These are phyloP conservation scores for Termitomyces sp. DNA, from an alignment of 768 basidiomycete species.

Conservation along the genomic window DNA sequence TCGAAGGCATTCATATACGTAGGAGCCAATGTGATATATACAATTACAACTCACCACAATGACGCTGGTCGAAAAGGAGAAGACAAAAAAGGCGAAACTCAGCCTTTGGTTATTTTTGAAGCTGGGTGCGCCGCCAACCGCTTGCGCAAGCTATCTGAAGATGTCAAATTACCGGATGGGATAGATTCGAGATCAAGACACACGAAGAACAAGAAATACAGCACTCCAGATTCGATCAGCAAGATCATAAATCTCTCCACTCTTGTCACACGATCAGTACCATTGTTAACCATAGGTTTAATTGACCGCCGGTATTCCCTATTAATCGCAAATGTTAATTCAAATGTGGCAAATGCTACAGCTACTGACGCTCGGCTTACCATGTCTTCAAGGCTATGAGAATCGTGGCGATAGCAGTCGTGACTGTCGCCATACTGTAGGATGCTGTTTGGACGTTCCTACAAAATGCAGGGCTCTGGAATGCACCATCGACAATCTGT, in stretches of 20 bases:
- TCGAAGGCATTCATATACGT: neutral
- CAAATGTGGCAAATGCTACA: neutral
- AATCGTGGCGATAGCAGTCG: constrained; percentile 9
- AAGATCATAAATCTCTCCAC: constrained; percentile 10
- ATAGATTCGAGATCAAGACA: neutral
- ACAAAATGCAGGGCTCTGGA: constrained; percentile 9
- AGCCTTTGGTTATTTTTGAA: neutral
- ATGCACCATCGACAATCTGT: constrained; percentile 9
- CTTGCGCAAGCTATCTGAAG: constrained; percentile 2
- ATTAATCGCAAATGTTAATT: neutral
- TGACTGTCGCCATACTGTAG: constrained; percentile 7
- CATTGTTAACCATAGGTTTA: neutral
- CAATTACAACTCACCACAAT: constrained; percentile 3
- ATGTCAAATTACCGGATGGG: neutral
- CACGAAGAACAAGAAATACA: constrained; percentile 11
- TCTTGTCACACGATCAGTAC: neutral
- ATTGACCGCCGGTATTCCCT: constrained; percentile 11
- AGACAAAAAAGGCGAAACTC: constrained; percentile 5
- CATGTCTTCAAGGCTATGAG: constrained; percentile 11
- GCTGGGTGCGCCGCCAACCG: constrained; percentile 1
- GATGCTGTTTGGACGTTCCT: constrained; percentile 6
- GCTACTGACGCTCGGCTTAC: neutral
- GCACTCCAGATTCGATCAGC: constrained; percentile 6
- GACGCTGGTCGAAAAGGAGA: constrained; percentile 9
- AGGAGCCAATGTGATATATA: neutral